Base-by-base conservation (phyloP, 2,329 filamentous ascomycete genomes). In the Daldinia sp. region DNA sequence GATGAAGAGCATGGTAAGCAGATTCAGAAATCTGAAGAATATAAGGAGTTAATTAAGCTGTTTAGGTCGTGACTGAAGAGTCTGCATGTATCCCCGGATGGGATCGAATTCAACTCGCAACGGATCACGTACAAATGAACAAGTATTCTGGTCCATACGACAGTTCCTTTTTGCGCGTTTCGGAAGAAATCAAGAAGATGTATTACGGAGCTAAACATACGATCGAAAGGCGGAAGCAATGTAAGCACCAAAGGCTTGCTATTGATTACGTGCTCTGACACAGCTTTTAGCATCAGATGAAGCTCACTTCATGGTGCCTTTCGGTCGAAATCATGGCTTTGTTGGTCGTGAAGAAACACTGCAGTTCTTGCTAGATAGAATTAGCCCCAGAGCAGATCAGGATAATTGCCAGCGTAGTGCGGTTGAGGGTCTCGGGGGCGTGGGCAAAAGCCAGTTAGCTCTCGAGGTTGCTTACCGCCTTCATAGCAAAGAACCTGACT, bases 401-500 rank as follows among this genome's bases (percentile, higher is more conserved):
- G 23, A 75, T 12, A 58, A 71, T 64, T 78, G 74, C 68, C 77
- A 74, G 48, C 70, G 69, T 33, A 75, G 66, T 3, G 74, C 71
- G 2, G 56, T 80, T 6, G 62, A 74, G 3, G 80, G 79, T 2
- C 74, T 80, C 0, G 78, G 79, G 1, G 80, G 80, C 0, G 70
- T 81, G 1, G 78, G 80, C 0, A 82, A 83, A 72, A 81, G 80
- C 0, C 79, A 82, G 59, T 75, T 82, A 13, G 80, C 79, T 0
- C 71, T 82, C 5, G 77, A 82, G 54, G 74, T 74, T 12, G 77
- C 75, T 18, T 80, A 75, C 63, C 73, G 72, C 1, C 10, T 79
- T 2, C 74, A 64, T 2, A 57, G 77, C 0, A 55, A 60, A 6
- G 53, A 75, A 39, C 73, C 73, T 0, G 68, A 78, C n/a, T 80